Evolutionary conservation across 768 basidiomycete genomes (phyloP).

Genomic region (Russula griseocarnosa): DNA sequence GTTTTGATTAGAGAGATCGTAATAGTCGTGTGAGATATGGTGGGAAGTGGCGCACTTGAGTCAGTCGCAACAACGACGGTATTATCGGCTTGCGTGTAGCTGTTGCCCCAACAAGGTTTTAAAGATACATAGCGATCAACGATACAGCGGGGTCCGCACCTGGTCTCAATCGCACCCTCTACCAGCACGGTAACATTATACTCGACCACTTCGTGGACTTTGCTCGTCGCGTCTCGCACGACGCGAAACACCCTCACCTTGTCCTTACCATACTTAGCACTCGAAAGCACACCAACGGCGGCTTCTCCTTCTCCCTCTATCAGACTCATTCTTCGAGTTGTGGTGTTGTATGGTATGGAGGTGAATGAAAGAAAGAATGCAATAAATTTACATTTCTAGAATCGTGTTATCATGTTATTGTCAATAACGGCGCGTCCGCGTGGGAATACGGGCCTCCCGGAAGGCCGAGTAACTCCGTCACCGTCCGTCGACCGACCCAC

Average conservation of each 20-base stretch:
- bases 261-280: constrained; percentile 83
- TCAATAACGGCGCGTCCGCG: not conserved
- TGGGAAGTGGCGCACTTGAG: constrained; percentile 42
- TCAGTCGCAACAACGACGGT: constrained; percentile 87
- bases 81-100: constrained; percentile 89
- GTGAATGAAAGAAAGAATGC: not conserved
- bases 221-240: constrained; percentile 53
- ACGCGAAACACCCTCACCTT: constrained; percentile 82
- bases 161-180: constrained; percentile 77
- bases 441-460: constrained; percentile 1
- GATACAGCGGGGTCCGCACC: constrained; percentile 41
- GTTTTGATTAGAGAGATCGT: not conserved
- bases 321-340: not conserved
- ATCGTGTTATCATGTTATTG: no score
- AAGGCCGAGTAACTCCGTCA: not conserved
- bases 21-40: not conserved
- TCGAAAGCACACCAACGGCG: constrained; percentile 34
- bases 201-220: constrained; percentile 72
- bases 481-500: not conserved
- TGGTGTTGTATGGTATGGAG: not conserved
- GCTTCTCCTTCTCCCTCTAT: not conserved
- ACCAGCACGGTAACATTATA: constrained; percentile 77
- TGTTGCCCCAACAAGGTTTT: constrained; percentile 30
- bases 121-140: not conserved
- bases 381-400: not conserved